Evolutionary conservation across 148 eudicot species (phyloP).

Genomic region (Cornus suecica): DNA sequence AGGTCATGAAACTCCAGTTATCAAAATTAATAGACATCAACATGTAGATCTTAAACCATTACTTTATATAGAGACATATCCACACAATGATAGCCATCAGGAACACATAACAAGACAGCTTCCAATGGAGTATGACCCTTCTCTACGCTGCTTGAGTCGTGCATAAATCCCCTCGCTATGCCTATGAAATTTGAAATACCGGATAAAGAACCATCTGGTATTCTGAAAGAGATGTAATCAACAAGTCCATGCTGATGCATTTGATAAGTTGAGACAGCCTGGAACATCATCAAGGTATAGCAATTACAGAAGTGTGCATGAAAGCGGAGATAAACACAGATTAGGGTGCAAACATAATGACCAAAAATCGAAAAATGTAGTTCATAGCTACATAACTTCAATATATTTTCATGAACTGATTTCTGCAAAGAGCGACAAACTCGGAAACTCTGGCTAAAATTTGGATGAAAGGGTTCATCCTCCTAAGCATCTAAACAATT

Average conservation of each 20-base stretch:
- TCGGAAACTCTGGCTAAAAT: too few relatives aligned
- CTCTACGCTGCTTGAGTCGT: constrained; percentile 32
- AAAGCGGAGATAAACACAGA: not conserved
- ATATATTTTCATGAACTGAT: not conserved
- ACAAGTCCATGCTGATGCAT: constrained; percentile 34
- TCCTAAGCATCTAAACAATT: too few relatives aligned
- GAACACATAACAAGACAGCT: constrained; percentile 61
- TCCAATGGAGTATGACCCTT: constrained; percentile 44
- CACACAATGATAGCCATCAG: constrained; percentile 75
- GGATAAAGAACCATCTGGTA: constrained; percentile 69
- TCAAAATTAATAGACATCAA: not conserved
- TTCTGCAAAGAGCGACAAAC: not conserved
- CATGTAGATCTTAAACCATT: constrained; percentile 9
- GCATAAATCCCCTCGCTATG: constrained; percentile 50
- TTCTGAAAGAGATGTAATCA: constrained; percentile 64
- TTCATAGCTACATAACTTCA: not conserved
- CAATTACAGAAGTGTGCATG: not conserved
- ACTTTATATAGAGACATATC: constrained; percentile 94
- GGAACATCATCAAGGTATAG: not conserved
- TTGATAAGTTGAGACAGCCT: constrained; percentile 26
- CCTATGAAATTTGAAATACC: constrained; percentile 62
- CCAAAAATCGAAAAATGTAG: not conserved
- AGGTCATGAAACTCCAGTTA: not conserved
- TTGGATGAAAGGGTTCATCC: too few relatives aligned
- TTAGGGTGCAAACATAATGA: not conserved